Evolutionary conservation across 164 flowering plant genomes (phyloP).

Genomic region (Taxillus chinensis): DNA sequence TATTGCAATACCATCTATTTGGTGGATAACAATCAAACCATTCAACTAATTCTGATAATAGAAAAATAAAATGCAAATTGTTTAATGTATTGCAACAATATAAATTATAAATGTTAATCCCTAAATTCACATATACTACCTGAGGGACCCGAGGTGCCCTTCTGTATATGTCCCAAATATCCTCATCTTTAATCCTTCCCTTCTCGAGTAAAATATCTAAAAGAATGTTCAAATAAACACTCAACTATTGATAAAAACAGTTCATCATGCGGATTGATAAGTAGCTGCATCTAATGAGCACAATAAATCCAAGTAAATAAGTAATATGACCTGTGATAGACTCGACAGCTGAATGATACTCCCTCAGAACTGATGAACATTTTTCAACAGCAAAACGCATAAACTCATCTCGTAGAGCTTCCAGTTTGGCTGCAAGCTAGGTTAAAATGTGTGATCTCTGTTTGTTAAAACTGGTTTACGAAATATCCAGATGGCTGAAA

Average conservation of each 20-base stretch:
- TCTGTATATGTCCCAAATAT: slow-evolving; percentile 77
- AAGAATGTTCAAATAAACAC: neutral
- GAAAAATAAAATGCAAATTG: no score
- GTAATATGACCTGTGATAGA: slow-evolving; percentile 57
- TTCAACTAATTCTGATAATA: no score
- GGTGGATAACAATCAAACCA: no score
- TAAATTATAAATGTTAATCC: no score
- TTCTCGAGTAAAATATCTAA: slow-evolving; percentile 77
- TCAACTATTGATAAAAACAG: no score
- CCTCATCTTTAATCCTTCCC: slow-evolving; percentile 70
- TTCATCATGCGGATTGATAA: neutral
- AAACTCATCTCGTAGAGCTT: slow-evolving; percentile 88
- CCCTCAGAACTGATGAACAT: slow-evolving; percentile 65
- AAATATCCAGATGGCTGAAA: neutral
- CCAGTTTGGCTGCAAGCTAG: slow-evolving; percentile 86
- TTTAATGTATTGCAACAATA: no score
- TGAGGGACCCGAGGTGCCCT: slow-evolving; percentile 59
- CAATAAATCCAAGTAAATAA: slow-evolving; percentile 3
- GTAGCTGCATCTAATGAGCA: neutral
- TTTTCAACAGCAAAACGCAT: slow-evolving; percentile 82
- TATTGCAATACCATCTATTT: no score
- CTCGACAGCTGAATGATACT: slow-evolving; percentile 76
- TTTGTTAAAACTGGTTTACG: neutral
- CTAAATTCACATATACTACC: slow-evolving; percentile 25
- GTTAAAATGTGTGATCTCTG: neutral